These are phyloP conservation scores for Wickerhamiella slavikovae DNA, from an alignment of 805 yeast genomes.

Conservation along the genomic window DNA sequence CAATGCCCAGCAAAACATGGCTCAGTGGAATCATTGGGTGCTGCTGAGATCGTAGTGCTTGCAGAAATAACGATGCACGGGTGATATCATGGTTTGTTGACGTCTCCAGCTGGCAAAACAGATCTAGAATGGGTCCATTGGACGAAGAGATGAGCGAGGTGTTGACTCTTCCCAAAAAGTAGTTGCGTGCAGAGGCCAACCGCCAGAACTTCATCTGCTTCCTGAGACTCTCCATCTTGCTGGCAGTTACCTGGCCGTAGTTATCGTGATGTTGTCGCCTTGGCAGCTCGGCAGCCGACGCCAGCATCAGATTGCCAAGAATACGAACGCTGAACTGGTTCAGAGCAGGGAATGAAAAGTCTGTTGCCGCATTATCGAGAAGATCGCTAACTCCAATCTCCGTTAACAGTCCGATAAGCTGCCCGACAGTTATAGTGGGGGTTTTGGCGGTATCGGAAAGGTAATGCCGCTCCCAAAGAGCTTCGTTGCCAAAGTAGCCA, in stretches of 20 bases:
- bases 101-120: conserved; percentile 3
- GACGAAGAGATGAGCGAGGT: no score
- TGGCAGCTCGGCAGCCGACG: neutral
- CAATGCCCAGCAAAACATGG: conserved; percentile 3
- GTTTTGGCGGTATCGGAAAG: conserved; percentile 1
- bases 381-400: neutral
- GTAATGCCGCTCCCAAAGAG: conserved; percentile 8
- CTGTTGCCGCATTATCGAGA: neutral
- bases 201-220: no score
- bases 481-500: conserved; percentile 8
- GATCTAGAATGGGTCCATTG: conserved; percentile 1
- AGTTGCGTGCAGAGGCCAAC: no score
- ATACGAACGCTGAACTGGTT: conserved; percentile 5
- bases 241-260: conserved; percentile 2
- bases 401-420: conserved; percentile 1
- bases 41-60: conserved; percentile 3
- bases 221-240: no score
- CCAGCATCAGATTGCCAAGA: conserved; percentile 3
- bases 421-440: conserved; percentile 2
- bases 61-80: conserved; percentile 1
- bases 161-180: no score
- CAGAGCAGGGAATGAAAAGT: neutral
- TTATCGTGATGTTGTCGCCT: conserved; percentile 1
- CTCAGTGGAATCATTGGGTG: conserved; percentile 6
- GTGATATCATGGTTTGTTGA: neutral